phyloP scores from a whole-genome alignment of 2,329 filamentous ascomycete genomes.

The Sclerotinia subarctica region DNA sequence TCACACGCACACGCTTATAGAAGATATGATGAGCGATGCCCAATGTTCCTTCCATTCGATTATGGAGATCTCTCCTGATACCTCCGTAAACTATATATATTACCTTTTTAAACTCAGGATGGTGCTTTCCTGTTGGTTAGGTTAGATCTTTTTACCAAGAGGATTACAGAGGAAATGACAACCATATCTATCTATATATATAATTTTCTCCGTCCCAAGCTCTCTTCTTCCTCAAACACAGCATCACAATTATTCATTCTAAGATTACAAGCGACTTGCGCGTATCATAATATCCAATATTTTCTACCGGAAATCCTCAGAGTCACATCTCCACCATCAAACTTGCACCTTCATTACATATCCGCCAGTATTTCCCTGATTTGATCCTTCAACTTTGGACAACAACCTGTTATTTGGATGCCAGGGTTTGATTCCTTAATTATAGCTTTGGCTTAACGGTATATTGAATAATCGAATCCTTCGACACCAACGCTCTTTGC shows the following conservation, averaged over 20 bases:
- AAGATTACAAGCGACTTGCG: background rate
- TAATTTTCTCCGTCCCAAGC: background rate
- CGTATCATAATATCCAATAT: background rate
- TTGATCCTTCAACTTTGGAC: background rate
- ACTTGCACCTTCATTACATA: background rate
- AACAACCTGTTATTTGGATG: background rate
- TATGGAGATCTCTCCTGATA: background rate
- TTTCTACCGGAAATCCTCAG: background rate
- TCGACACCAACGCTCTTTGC: no score
- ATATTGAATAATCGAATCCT: no score
- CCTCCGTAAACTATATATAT: background rate
- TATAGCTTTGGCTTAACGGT: no score
- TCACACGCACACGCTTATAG: background rate
- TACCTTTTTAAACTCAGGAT: background rate
- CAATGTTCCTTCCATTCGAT: background rate
- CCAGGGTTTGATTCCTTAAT: no score
- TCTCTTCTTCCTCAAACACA: background rate
- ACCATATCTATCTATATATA: background rate
- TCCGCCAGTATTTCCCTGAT: no score
- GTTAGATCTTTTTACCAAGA: background rate
- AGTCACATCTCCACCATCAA: background rate
- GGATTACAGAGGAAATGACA: background rate
- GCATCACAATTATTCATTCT: background rate
- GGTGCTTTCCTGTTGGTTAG: background rate
- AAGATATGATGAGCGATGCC: no score